Evolutionary conservation across 2,329 filamentous ascomycete genomes (phyloP), one percentile per base, ranked within the genome.

Genomic region (Pseudogymnoascus sp.): DNA sequence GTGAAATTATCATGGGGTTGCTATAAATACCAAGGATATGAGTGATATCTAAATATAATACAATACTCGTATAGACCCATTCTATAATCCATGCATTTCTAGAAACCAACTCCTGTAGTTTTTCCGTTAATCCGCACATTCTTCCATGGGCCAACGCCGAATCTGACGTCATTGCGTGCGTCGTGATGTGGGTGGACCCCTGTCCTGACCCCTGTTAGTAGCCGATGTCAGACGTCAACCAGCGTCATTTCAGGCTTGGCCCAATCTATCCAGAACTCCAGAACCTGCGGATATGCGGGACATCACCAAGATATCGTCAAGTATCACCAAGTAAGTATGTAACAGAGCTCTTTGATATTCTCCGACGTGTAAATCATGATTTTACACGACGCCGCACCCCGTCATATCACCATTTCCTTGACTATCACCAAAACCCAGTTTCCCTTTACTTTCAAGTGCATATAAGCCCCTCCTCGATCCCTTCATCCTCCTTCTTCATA

Each of bases 401-500:
- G 43, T 50, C 43, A 50, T 43, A 25, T 50, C 25, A 18, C 14
- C 43, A 50, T 50, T 50, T 30, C 25, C 43, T 12, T 50, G 43
- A 25, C 9, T 20, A 50, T 30, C 43, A 14, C 4, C 43, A 18
- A 50, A 50, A 30, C 8, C 43, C 43, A 50, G 43, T 50, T 50
- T 50, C 43, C 43, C 5, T 11, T 28, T 22, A 12, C 8, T 16
- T 14, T 18, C 22, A 50, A 30, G 7, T 50, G 3, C n/a, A 50
- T 50, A 50, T 50, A 50, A 50, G 1, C 43, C 43, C 22, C 25
- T 50, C 25, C 1, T 8, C 25, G 25, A 30, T 11, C 43, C 32
- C 30, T 58, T 35, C 30, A 58, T 37, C 30, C 16, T 58, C 30
- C 34, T 58, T 58, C 54, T 58, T 58, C 54, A 35, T 58, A 50